Percentiles rank a stretch among this genome's conserved stretches.
These are phyloP conservation scores for Leptoxyphium fumago DNA, from an alignment of 2,329 filamentous ascomycete genomes.

Conservation along the genomic window DNA sequence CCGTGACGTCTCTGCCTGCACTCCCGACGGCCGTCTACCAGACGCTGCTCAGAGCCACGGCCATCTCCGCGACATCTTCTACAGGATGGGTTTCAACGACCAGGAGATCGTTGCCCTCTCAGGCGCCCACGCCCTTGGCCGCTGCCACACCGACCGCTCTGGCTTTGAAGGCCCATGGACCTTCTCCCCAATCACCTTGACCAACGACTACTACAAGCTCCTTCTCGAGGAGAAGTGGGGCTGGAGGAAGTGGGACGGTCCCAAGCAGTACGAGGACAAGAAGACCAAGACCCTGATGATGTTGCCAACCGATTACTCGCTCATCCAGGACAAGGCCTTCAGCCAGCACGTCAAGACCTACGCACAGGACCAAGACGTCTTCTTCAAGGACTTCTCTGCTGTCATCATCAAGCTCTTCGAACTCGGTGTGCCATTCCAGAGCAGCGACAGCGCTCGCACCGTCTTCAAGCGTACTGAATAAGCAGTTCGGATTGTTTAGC, in stretches of 20 bases:
- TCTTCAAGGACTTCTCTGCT: constrained; percentile 84
- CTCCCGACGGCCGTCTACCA: constrained; percentile 80
- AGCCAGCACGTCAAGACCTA: constrained; percentile 69
- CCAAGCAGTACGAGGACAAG: constrained; percentile 81
- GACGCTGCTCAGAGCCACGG: constrained; percentile 64
- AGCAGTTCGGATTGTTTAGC: background rate
- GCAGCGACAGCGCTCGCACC: constrained; percentile 28
- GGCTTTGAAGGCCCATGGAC: constrained; percentile 86
- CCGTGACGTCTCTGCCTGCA: constrained; percentile 68
- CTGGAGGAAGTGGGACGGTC: constrained; percentile 82
- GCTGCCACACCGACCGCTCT: constrained; percentile 77
- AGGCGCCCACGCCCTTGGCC: constrained; percentile 75
- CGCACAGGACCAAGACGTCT: constrained; percentile 75
- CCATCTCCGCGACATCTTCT: constrained; percentile 84
- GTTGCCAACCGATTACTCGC: constrained; percentile 80
- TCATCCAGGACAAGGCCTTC: constrained; percentile 81
- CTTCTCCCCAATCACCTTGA: constrained; percentile 78
- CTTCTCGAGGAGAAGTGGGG: constrained; percentile 86
- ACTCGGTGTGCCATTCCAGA: constrained; percentile 78
- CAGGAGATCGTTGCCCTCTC: constrained; percentile 85
- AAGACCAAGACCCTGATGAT: constrained; percentile 86
- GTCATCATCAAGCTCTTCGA: constrained; percentile 77
- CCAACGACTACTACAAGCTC: constrained; percentile 88
- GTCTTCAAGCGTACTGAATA: constrained; percentile 30
- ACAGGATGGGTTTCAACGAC: constrained; percentile 96